Evolutionary conservation across 495 filamentous ascomycete species (phyloP), one percentile per base, ranked within the genome.

Genomic region (Cetradonia linearis): DNA sequence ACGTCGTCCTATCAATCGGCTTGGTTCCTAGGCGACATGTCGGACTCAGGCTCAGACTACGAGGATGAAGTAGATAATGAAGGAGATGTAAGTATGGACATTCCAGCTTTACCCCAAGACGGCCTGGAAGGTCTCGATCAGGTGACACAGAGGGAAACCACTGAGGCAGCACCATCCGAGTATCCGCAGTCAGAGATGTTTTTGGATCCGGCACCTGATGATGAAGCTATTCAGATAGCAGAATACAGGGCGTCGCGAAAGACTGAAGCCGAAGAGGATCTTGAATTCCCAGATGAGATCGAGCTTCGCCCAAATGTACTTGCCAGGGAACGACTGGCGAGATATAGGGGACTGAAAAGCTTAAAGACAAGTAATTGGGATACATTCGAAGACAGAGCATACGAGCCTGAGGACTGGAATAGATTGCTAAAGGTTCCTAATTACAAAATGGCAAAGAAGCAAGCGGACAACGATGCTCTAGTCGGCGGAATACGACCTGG

Each of bases 211-310:
- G 85, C 89, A 18, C 89, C 88, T 33, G 89, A 93, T 36, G 88
- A 96, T 23, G 92, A 97, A 68, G 86, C 84, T 38, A 77, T 80
- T 62, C 78, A 91, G 61, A 74, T 98, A 46, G 85, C 79, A 30
- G 87, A 84, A 31, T 98, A 90, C 71, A 82, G 93, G 14, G 76
- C 79, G 33, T 84, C 81, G 56, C 88, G 91, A 59, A 78, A 81
- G 33, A 83, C 80, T 28, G 90, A 96, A 65, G 89, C 84, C 25
- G 77, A 88, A 56, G 91, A 97, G 27, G 91, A 98, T 68, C 79
- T 86, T 20, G 92, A 96, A 65, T 98, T 97, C 73, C 93, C 93
- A 5, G 93, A 98, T 62, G 93, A 98, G 71, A 91, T 97, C 66
- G 93, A 98, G 70, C 78, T 98, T 46, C 88, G 86, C 64, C 93